Percentiles rank a stretch among this genome's conserved stretches.
Conservation (phyloP, 495 filamentous ascomycete genomes). For the Penicillium coprophilum region DNA sequence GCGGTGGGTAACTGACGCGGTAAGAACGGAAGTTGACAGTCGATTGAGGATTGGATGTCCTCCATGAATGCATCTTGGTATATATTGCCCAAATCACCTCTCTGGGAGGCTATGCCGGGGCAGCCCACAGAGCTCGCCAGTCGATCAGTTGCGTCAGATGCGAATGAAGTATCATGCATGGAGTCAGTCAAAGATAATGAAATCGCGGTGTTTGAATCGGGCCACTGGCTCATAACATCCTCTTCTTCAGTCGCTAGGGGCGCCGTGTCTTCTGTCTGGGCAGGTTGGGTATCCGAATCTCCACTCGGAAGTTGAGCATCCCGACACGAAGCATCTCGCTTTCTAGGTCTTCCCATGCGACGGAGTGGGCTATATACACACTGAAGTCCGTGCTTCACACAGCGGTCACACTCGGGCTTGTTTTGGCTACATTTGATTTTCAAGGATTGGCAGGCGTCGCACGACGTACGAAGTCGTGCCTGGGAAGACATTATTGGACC, state of each 20-base stretch:
- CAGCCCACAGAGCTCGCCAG: neutral
- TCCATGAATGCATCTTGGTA: conserved; percentile 1
- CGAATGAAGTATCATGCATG: neutral
- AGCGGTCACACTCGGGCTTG: neutral
- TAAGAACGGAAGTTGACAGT: conserved; percentile 3
- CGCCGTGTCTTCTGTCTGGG: neutral
- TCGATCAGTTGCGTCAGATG: neutral
- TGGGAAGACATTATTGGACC: conserved; percentile 2
- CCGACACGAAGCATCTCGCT: neutral
- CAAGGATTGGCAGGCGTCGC: conserved; percentile 3
- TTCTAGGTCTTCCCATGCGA: conserved; percentile 3
- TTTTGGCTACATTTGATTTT: conserved; percentile 4
- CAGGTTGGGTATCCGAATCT: neutral
- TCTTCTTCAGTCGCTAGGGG: neutral
- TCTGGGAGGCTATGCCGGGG: neutral
- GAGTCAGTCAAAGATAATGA: neutral
- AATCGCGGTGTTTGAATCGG: neutral
- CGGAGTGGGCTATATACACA: conserved; percentile 1
- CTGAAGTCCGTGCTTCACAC: neutral
- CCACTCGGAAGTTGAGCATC: neutral
- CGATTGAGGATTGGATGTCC: neutral
- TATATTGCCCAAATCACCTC: neutral
- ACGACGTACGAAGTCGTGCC: conserved; percentile 1
- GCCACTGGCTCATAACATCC: conserved; percentile 2
- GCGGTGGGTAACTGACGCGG: conserved; percentile 1